Evolutionary conservation across 345 rosid species (phyloP), one percentile per base, ranked within the genome.

Genomic region (Physaria fendleri): DNA sequence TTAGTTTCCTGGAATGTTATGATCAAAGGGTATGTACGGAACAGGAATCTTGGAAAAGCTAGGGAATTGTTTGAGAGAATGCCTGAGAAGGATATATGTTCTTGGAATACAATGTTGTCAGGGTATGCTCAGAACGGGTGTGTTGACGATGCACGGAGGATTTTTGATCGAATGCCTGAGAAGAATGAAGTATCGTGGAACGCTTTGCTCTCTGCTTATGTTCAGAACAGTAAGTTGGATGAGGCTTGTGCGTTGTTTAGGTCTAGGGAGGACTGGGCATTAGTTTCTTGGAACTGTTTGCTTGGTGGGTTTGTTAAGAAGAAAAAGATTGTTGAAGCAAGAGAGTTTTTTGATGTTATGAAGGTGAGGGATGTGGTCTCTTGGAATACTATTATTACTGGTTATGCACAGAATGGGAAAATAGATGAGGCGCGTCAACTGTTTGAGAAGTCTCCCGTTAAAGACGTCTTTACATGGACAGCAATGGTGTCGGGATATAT

Each of bases 101-200:
- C 88, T 21, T 85, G 88, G 88, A 83, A 83, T 13, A 83, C 94
- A 37, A 83, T 88, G 74, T 74, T 85, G 38, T 75, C 90, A 0
- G 88, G 90, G 18, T 76, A 79, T 29, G 60, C 82, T 25, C 79
- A 91, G 82, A 83, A 80, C 35, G 86, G 90, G 13, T 62, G 68
- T 59, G 65, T 76, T 47, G 77, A 72, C 10, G 81, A 78, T 27
- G 90, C 87, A 1, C 79, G 81, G 28, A 64, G 60, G 28, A 27
- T 84, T 53, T 81, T 84, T 70, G 76, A 75, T 59, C 64, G 71
- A 34, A 84, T 84, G 82, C 75, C 81, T 13, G 13, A 33, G 42
- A 84, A 68, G 79, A 81, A 81, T 54, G 64, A 46, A 9, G 62
- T 84, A 25, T 79, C 90, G 0, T 81, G 87, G 90, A 81, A 84